Evolutionary conservation across 202 grass and related monocot genomes (phyloP).

Genomic region (Musa balbisiana): DNA sequence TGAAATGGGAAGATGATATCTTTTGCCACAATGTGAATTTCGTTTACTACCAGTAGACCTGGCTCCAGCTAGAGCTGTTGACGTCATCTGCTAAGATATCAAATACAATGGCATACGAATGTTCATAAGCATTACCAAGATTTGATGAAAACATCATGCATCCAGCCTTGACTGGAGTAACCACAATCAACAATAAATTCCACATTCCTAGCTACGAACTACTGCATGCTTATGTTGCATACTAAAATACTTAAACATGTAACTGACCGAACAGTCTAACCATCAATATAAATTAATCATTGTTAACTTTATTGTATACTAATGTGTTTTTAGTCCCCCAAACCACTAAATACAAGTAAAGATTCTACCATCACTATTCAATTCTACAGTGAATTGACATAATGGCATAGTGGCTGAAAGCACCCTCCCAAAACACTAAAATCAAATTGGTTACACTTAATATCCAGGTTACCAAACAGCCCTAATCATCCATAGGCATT

Average conservation of each 20-base stretch:
- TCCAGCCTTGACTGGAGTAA: not conserved
- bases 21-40: constrained; percentile 22
- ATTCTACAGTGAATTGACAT: not conserved
- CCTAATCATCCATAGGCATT: not conserved
- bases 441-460: not conserved
- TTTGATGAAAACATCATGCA: not conserved
- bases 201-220: not conserved
- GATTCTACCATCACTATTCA: not conserved
- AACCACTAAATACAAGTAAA: too few species aligned
- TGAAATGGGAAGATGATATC: constrained; percentile 4
- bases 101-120: not conserved
- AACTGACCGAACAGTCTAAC: not conserved
- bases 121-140: not conserved
- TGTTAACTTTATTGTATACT: too few species aligned
- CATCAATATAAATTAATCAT: not conserved
- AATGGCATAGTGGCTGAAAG: not conserved
- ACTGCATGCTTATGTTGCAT: not conserved
- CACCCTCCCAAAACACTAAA: not conserved
- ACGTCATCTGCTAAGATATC: constrained; percentile 11
- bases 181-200: not conserved
- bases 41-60: not conserved
- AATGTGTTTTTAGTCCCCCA: too few species aligned
- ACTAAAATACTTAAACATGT: not conserved
- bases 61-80: not conserved
- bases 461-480: not conserved